phyloP scores from a whole-genome alignment of 2,329 filamentous ascomycete species.

The Aspergillus sp. region DNA sequence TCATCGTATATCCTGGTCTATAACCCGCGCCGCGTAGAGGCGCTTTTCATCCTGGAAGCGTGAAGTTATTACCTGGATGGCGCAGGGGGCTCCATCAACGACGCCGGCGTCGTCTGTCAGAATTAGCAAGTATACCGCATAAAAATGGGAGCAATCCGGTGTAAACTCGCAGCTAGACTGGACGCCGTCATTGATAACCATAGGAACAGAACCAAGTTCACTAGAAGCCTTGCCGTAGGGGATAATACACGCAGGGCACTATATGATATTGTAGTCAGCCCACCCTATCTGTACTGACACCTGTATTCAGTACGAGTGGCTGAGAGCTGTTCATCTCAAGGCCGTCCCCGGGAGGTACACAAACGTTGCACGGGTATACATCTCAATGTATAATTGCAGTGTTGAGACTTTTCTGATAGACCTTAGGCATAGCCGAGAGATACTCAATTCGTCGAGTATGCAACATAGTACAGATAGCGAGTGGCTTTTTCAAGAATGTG shows the following conservation, averaged over 20 bases:
- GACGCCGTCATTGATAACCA: background rate
- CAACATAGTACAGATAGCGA: rapidly evolving
- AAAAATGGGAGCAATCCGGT: no score
- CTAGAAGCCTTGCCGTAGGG: background rate
- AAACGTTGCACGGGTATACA: no score
- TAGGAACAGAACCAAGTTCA: background rate
- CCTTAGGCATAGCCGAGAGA: no score
- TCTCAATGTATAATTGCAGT: no score
- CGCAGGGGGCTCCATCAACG: background rate
- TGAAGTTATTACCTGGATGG: background rate
- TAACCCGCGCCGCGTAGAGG: background rate
- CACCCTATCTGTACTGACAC: no score
- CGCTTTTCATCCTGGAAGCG: background rate
- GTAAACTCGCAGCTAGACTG: background rate
- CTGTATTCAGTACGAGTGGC: no score
- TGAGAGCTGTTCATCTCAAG: no score
- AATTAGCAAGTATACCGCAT: background rate
- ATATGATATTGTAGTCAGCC: background rate
- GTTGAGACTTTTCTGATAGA: no score
- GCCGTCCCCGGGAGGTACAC: no score
- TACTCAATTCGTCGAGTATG: no score
- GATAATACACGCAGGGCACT: background rate
- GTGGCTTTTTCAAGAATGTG: background rate
- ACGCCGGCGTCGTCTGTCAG: background rate
- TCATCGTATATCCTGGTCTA: background rate